Evolutionary conservation across 768 basidiomycete species (phyloP), one percentile per base, ranked within the genome.

Genomic region (Sistotremastrum niveocremeum): DNA sequence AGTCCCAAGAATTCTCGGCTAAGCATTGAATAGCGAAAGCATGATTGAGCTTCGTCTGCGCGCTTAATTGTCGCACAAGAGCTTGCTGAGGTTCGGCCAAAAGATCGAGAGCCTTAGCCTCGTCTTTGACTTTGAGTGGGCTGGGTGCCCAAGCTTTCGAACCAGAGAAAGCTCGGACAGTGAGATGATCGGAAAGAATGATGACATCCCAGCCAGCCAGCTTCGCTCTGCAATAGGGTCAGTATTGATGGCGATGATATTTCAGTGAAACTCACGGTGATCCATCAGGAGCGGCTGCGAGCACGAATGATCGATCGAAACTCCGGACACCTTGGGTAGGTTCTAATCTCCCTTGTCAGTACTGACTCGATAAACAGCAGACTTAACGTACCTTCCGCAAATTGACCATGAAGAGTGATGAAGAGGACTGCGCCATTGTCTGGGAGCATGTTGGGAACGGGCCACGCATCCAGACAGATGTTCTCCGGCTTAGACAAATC

Each of bases 241-340:
- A 35, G 56, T 12, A 54, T 50, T 48, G 29, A 37, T 37, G 4
- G 8, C 1, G 20, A 41, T 10, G 6, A 35, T 4, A 3, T 3
- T 10, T 4, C 11, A 2, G 1, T 1, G 20, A 20, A 1, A 73
- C 90, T 52, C 62, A 94, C 91, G 79, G 68, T 54, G 93, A 91
- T 30, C 81, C 84, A 44, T 82, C 78, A 29, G 78, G 64, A 3
- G 91, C 82, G 36, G 84, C 83, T 4, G 80, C 78, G 29, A 99
- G 68, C 46, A 98, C 73, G 57, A 98, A 93, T 0, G 87, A 81
- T 47, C 95, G 74, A 59, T 95, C 90, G 62, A 99, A 99, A 20
- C 91, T 94, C 40, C 94, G 77, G 28, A 89, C 65, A 7, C 90
- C 91, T 45, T 77, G 76, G 6, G 77, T 69, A 30, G 82, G 80